phyloP scores from a whole-genome alignment of 768 basidiomycete genomes.

The Leccinum incarnatum region DNA sequence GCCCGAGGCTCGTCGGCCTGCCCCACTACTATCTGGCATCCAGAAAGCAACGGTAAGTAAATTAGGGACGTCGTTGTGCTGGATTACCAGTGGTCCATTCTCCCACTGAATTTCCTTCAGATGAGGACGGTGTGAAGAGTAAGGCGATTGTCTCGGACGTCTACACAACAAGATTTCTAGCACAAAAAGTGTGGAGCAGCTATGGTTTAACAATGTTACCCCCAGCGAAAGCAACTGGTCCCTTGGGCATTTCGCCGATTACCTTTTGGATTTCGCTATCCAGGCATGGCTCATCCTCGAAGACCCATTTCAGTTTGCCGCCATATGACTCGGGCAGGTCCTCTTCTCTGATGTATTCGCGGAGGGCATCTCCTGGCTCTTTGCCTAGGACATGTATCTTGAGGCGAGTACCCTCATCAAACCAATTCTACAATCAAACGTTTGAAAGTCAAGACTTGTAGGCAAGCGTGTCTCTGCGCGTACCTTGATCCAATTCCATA shows the following conservation, averaged over 20 bases:
- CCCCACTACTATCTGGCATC: constrained; percentile 49
- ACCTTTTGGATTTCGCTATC: constrained; percentile 51
- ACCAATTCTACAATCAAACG: constrained; percentile 56
- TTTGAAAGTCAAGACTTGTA: neutral
- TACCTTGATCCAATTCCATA: constrained; percentile 85
- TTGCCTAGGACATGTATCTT: constrained; percentile 76
- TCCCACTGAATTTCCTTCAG: constrained; percentile 54
- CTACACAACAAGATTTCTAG: neutral
- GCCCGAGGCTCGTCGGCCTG: constrained; percentile 49
- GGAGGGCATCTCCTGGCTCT: constrained; percentile 52
- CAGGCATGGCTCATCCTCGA: constrained; percentile 61
- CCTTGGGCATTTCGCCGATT: constrained; percentile 53
- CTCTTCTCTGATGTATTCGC: constrained; percentile 44
- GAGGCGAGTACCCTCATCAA: constrained; percentile 72
- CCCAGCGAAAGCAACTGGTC: constrained; percentile 49
- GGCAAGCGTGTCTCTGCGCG: neutral
- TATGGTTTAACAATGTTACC: constrained; percentile 37
- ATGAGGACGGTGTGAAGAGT: constrained; percentile 56
- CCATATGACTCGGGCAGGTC: constrained; percentile 72
- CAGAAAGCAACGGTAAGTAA: constrained; percentile 63
- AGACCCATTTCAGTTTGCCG: constrained; percentile 70
- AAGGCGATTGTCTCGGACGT: neutral
- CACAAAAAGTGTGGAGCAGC: neutral
- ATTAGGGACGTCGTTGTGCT: constrained; percentile 18
- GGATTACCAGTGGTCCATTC: neutral